Conservation (phyloP, 2,329 filamentous ascomycete genomes). For the Coniochaeta sp. region DNA sequence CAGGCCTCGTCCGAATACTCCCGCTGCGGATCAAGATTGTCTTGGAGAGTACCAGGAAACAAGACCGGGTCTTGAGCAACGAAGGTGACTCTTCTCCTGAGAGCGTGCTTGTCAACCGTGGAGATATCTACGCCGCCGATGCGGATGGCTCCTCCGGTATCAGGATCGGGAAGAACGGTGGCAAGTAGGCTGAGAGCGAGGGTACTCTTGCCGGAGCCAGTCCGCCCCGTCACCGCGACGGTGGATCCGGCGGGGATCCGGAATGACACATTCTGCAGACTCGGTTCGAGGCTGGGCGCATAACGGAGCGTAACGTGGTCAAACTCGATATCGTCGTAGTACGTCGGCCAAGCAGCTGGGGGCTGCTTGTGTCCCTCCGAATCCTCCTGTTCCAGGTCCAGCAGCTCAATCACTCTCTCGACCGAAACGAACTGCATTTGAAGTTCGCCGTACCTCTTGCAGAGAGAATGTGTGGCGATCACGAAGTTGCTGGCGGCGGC, state of each 20-base stretch:
- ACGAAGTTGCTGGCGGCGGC: conserved; percentile 65
- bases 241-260: conserved; percentile 59
- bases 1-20: conserved; percentile 47
- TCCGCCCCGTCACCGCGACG: conserved; percentile 69
- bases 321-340: conserved; percentile 66
- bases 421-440: conserved; percentile 92
- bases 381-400: conserved; percentile 70
- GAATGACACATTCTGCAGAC: conserved; percentile 61
- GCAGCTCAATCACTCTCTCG: conserved; percentile 75
- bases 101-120: conserved; percentile 42
- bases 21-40: conserved; percentile 62
- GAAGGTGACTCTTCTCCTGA: conserved; percentile 52
- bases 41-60: conserved; percentile 49
- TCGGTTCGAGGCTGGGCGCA: conserved; percentile 67
- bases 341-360: conserved; percentile 69
- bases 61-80: conserved; percentile 58
- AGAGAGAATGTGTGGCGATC: conserved; percentile 62
- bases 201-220: conserved; percentile 82
- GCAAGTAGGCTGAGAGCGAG: conserved; percentile 51
- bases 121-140: conserved; percentile 48
- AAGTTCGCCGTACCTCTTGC: conserved; percentile 72
- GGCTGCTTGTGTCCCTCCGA: conserved; percentile 55
- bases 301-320: conserved; percentile 73
- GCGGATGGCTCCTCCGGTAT: conserved; percentile 37
- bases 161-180: conserved; percentile 39